Evolutionary conservation across 306 rosid species (phyloP), one percentile per base, ranked within the genome.

Genomic region (Hippophae gyantsensis): DNA sequence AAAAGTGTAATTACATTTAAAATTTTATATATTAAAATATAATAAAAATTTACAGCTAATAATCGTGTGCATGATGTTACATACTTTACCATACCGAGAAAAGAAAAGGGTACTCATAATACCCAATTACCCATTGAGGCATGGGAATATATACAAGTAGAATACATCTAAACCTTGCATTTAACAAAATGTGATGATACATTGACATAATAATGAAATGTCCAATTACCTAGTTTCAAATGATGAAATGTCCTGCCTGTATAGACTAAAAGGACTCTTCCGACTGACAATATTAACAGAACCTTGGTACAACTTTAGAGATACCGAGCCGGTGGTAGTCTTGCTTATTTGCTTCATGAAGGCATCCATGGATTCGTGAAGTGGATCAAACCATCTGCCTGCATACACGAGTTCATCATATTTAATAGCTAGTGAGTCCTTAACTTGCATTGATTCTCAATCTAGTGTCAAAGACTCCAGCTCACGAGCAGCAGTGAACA

Each of bases 331-430:
- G 0, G 93, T 87, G 45, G 95, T 87, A 52, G 87, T 76, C 67
- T 76, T n/a, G n/a, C n/a, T 73, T 77, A 87, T 83, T 76, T 85
- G 77, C 81, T 85, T 75, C 98, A 92, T 92, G 81, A 92, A 87
- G 51, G 93, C 82, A 66, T 92, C 96, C 78, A 92, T 58, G 9
- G 96, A 85, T 56, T 81, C 87, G 0, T 96, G 84, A 57, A 87
- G 98, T 2, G 95, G 96, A 62, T 92, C 96, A 8, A 87, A 92
- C 98, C 98, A 87, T 79, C 98, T 52, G 4, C 96, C 96, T 55
- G 98, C 96, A 42, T 92, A 92, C 9, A 92, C 96, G 54, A 92
- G 69, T 86, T 92, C 98, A 0, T 95, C 96, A 50, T 87, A 92
- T 55, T 85, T 87, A 42, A 92, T 90, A 44, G 98, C 93, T 0